Conservation (phyloP, 202 grass and related monocot genomes). For the Setaria italica region DNA sequence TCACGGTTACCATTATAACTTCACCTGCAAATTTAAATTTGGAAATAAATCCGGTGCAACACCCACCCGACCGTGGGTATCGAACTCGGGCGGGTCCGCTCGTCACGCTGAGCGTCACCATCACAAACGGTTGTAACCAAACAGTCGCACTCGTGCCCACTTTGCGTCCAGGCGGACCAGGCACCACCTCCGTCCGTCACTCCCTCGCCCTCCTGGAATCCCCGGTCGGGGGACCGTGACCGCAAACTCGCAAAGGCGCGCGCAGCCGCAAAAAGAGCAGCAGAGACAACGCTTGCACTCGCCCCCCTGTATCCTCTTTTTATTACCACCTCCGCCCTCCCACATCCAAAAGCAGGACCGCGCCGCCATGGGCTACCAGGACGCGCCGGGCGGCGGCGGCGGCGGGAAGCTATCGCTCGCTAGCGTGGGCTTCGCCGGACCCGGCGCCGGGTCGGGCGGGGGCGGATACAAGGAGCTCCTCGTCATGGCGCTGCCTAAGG, state of each 20-base stretch:
- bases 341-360: conserved; percentile 39
- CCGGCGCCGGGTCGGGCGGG: background rate
- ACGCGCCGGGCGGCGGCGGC: conserved; percentile 28
- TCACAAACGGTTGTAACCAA: too few relatives aligned
- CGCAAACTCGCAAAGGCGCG: background rate
- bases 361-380: conserved; percentile 50
- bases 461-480: conserved; percentile 60
- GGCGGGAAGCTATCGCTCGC: conserved; percentile 45
- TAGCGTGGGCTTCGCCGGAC: conserved; percentile 46
- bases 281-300: background rate
- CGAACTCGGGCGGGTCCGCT: too few relatives aligned
- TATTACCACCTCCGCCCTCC: background rate
- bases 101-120: too few relatives aligned
- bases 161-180: too few relatives aligned
- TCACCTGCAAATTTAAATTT: too few relatives aligned
- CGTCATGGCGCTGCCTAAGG: conserved; percentile 52
- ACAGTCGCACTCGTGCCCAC: too few relatives aligned
- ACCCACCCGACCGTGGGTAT: too few relatives aligned
- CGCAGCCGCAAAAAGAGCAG: background rate
- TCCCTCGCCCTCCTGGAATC: too few relatives aligned
- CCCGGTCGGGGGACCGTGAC: background rate
- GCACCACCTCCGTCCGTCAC: too few relatives aligned
- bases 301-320: background rate
- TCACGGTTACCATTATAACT: too few relatives aligned
- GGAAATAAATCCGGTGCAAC: too few relatives aligned